phyloP scores from a whole-genome alignment of 768 basidiomycete species.

The Leccinum longicurvipes region DNA sequence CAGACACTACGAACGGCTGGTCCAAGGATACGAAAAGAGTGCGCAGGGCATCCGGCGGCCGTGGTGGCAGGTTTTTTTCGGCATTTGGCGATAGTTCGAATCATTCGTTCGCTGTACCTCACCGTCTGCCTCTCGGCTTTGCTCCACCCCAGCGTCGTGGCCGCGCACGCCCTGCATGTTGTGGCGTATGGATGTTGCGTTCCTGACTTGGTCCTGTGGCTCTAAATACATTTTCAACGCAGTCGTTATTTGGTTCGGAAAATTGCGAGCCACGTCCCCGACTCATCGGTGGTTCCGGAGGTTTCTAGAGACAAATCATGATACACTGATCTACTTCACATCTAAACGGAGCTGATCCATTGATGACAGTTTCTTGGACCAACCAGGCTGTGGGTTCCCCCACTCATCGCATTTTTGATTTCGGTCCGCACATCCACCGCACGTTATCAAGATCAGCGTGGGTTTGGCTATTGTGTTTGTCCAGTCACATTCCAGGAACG shows the following conservation, averaged over 20 bases:
- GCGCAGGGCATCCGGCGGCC: conserved; percentile 73
- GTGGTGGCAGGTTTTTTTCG: conserved; percentile 83
- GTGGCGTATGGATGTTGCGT: not conserved
- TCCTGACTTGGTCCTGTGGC: not conserved
- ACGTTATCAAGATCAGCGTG: not conserved
- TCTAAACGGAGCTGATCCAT: not conserved
- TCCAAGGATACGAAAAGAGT: conserved; percentile 73
- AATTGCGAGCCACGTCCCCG: not conserved
- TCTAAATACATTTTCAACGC: not conserved
- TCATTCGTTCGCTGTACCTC: not conserved
- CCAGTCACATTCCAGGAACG: not conserved
- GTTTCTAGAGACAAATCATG: not conserved
- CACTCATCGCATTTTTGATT: not conserved
- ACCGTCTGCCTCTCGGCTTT: not conserved
- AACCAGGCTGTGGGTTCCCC: not conserved
- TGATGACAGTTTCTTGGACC: not conserved
- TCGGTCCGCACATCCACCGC: not conserved
- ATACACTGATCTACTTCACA: not conserved
- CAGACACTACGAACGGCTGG: conserved; percentile 66
- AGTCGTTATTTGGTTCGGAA: not conserved
- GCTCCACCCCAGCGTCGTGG: not conserved
- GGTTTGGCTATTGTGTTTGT: not conserved
- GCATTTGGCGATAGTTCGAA: conserved; percentile 48
- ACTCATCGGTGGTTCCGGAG: not conserved
- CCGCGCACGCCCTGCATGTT: not conserved